These are phyloP conservation scores for Echites panduratus DNA, from an alignment of 257 asterid genomes.

Conservation along the genomic window DNA sequence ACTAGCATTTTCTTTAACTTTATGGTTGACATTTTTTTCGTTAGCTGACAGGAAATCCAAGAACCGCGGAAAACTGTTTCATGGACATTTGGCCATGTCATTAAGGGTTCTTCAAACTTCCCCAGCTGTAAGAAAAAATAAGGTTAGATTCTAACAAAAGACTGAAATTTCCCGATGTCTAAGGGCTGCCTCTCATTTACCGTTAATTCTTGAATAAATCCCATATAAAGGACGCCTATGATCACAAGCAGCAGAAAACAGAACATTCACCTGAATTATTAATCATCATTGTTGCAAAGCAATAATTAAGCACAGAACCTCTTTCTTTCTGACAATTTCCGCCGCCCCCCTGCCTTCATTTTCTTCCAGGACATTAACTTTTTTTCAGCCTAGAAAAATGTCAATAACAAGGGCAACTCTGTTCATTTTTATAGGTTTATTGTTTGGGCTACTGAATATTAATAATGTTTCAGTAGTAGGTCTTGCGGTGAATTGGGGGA, in stretches of 20 bases:
- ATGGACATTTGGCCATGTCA: too few relatives aligned
- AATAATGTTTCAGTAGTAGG: conserved; percentile 21
- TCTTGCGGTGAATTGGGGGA: conserved; percentile 38
- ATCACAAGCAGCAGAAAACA: not conserved
- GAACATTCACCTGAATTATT: conserved; percentile 1
- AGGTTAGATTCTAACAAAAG: not conserved
- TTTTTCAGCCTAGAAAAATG: not conserved
- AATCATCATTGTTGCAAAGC: not conserved
- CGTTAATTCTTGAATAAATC: not conserved
- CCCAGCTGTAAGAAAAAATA: not conserved
- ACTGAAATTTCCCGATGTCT: not conserved
- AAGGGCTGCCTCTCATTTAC: not conserved
- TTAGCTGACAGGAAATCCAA: not conserved
- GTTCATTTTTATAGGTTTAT: not conserved
- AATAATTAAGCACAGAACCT: not conserved
- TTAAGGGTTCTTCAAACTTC: not conserved
- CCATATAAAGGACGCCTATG: not conserved
- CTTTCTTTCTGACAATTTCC: not conserved
- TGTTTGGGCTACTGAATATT: not conserved
- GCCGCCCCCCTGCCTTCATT: not conserved
- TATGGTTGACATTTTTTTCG: not conserved
- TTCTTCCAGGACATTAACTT: not conserved
- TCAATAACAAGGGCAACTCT: conserved; percentile 7
- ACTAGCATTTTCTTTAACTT: too few relatives aligned
- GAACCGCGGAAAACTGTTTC: not conserved